A percentile compares a stretch with the other conserved stretches of the same genome.
Conservation (phyloP, 495 filamentous ascomycete species). For the Mytilinidion resinicola region DNA sequence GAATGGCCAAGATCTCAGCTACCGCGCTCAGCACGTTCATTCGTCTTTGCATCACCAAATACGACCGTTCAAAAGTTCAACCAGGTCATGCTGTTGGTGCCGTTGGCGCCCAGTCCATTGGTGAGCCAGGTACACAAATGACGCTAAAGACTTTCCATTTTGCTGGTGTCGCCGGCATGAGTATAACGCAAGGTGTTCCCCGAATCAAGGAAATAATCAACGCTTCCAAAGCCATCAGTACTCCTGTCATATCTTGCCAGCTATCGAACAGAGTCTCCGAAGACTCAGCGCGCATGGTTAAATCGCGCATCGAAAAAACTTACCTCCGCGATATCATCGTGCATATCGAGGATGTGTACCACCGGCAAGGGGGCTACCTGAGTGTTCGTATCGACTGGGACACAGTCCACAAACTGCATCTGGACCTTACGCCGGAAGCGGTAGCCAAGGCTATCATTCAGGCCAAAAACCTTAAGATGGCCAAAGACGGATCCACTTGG, state of each 20-base stretch:
- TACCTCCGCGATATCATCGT: slow-evolving; percentile 68
- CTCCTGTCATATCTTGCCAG: slow-evolving; percentile 83
- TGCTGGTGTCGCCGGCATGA: slow-evolving; percentile 98
- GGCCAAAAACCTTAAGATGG: slow-evolving; percentile 72
- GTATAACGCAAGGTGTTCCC: slow-evolving; percentile 95
- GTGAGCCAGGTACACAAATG: slow-evolving; percentile 98
- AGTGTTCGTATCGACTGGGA: slow-evolving; percentile 69
- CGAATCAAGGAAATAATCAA: slow-evolving; percentile 99
- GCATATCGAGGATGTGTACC: slow-evolving; percentile 77
- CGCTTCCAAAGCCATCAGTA: slow-evolving; percentile 85
- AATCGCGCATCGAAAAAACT: slow-evolving; percentile 86
- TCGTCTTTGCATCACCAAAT: slow-evolving; percentile 75
- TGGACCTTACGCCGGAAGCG: slow-evolving; percentile 63
- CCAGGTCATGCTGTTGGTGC: slow-evolving; percentile 97
- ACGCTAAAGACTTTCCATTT: slow-evolving; percentile 99
- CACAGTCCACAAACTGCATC: slow-evolving; percentile 67
- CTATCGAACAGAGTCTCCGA: slow-evolving; percentile 64
- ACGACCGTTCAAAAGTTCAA: slow-evolving; percentile 80
- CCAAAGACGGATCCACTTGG: slow-evolving; percentile 43
- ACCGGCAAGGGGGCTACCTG: slow-evolving; percentile 63
- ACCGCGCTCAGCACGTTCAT: slow-evolving; percentile 70
- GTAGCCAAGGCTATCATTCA: slow-evolving; percentile 66
- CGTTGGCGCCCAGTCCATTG: slow-evolving; percentile 94
- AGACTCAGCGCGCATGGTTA: slow-evolving; percentile 74
- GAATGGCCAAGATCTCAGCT: slow-evolving; percentile 73